Conservation (phyloP, 768 basidiomycete genomes). For the Macrocybe gigantea region DNA sequence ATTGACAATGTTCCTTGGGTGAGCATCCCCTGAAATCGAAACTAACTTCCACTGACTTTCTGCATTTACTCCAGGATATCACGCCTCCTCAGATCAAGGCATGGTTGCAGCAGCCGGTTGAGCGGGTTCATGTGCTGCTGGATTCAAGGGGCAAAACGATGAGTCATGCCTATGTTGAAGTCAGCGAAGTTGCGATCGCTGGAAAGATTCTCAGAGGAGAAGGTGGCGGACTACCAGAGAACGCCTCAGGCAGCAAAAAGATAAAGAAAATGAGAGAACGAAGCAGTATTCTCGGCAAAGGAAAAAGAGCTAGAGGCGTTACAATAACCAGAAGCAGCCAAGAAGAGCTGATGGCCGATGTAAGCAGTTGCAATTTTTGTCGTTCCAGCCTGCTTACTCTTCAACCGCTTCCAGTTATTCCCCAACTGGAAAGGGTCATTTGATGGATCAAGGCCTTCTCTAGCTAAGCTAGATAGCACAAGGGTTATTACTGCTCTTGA, state of each 20-base stretch:
- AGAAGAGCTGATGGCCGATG: slow-evolving; percentile 78
- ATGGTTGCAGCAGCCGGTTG: slow-evolving; percentile 70
- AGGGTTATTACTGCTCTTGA: slow-evolving; percentile 55
- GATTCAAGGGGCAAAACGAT: slow-evolving; percentile 80
- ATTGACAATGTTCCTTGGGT: slow-evolving; percentile 93
- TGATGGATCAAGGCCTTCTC: slow-evolving; percentile 60
- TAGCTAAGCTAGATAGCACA: slow-evolving; percentile 56
- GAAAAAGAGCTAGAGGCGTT: slow-evolving; percentile 75
- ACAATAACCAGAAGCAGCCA: slow-evolving; percentile 78
- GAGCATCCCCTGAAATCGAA: slow-evolving; percentile 1
- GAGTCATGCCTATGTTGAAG: slow-evolving; percentile 81
- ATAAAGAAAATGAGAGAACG: slow-evolving; percentile 27
- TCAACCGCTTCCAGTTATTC: slow-evolving; percentile 49
- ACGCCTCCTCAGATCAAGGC: slow-evolving; percentile 65
- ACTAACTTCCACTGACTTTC: background rate
- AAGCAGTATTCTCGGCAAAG: slow-evolving; percentile 66
- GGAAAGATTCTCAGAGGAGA: slow-evolving; percentile 62
- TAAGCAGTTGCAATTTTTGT: slow-evolving; percentile 25
- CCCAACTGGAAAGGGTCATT: slow-evolving; percentile 78
- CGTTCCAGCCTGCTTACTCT: background rate
- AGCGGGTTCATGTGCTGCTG: slow-evolving; percentile 71
- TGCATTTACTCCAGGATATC: slow-evolving; percentile 53
- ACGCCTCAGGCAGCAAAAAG: slow-evolving; percentile 25
- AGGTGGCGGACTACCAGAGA: slow-evolving; percentile 18
- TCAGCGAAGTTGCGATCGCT: slow-evolving; percentile 53